Evolutionary conservation across 2,329 filamentous ascomycete genomes (phyloP), one percentile per base, ranked within the genome.

Genomic region (Penicillium psychrosexuale): DNA sequence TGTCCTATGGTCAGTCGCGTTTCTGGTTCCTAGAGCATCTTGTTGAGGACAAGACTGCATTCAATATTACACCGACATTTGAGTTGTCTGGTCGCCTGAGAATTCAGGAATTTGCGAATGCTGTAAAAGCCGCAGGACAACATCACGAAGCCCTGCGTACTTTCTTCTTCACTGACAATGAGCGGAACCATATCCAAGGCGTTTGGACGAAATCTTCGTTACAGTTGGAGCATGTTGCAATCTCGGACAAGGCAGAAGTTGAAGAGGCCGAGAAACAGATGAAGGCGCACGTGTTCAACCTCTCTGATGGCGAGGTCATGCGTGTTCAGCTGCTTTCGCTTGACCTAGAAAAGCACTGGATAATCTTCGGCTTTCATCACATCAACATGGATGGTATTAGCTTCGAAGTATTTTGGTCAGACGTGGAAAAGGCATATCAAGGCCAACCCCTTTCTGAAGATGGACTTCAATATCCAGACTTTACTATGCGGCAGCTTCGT

Each of bases 381-480:
- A 81, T 83, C 36, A 66, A 72, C 33, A 74, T 83, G 70, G 81
- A 84, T 57, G 79, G 76, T 0, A 56, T 75, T 36, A 78, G 78
- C 42, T 73, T 73, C 3, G 59, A 76, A 9, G 58, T 81, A 2
- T 66, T 83, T 17, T 52, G 80, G 12, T 28, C 56, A 0, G 79
- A 83, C 36, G 53, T 82, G 3, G 69, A 77, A n/a, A 72, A 68
- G 28, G 71, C 65, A 0, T 82, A 82, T 62, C 66, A 65, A 1
- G 66, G 69, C 56, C 15, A 43, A 30, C 3, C 64, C 72, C 8
- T 62, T 42, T 17, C 57, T 30, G 0, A 40, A 53, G 22, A 62
- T 6, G 47, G 64, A 1, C 46, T 57, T 3, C 75, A 78, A 56
- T 78, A 69, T 53, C 53, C 70, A 0, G 71, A 73, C 11, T 77